Evolutionary conservation across 2,329 filamentous ascomycete species (phyloP), one percentile per base, ranked within the genome.

Genomic region (Alternaria sp.): DNA sequence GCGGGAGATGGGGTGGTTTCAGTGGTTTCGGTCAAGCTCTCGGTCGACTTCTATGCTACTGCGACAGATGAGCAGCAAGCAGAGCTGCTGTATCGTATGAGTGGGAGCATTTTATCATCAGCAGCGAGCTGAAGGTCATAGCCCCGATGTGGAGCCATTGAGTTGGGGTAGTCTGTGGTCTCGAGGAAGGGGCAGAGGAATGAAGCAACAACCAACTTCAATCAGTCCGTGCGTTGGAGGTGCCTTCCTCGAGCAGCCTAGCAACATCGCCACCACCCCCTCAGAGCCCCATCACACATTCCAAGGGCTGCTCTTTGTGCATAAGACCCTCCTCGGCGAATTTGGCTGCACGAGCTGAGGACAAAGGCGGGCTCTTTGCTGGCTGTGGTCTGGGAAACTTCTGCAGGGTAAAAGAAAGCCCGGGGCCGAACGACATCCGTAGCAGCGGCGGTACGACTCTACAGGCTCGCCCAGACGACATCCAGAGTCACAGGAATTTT

Each of bases 1-100:
- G 39, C 10, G 36, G 26, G 40, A n/a, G 11, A 28, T 46, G 54
- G 13, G 34, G 41, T 29, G 44, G 50, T 53, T 44, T 46, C 34
- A 33, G 34, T 24, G 41, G 51, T 41, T 57, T 57, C 48, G 49
- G 49, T 36, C 10, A 24, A 39, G 23, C 49, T 53, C 21, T 57
- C 54, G 40, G 41, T 14, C 54, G 14, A 21, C 11, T 24, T 24
- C 21, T 42, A 13, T 56, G 28, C n/a, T 34, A 39, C 26, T 5
- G 26, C 9, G 4, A 8, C 13, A 17, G 14, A 26, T 36, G 33
- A 34, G 36, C 8, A 17, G n/a, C 13, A 21, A 45, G 23, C 45
- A 37, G 26, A 34, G 33, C 26, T 28, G 9, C n/a, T 17, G 11
- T 21, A 3, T n/a, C 11, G 13, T 51, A 23, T 23, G 36, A 14